These are phyloP conservation scores for Spencermartinsiella ligniputridi DNA, from an alignment of 1,139 yeast species.

Conservation along the genomic window DNA sequence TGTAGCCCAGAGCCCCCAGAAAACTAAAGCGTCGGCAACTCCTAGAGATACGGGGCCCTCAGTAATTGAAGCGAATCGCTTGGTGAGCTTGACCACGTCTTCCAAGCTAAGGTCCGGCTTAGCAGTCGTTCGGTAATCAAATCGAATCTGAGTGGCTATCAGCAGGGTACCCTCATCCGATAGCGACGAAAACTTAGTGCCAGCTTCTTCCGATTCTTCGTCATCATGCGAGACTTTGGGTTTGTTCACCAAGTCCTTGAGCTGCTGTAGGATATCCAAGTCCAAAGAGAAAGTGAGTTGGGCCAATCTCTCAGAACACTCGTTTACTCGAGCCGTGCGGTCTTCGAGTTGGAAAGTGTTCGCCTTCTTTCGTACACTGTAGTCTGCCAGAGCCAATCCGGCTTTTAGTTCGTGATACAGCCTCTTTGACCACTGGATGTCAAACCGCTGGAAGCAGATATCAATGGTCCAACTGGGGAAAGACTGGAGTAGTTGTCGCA, in stretches of 20 bases:
- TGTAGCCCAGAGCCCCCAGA: slow-evolving; percentile 42
- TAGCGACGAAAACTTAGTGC: slow-evolving; percentile 19
- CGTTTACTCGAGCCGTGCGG: slow-evolving; percentile 27
- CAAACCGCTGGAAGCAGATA: slow-evolving; percentile 34
- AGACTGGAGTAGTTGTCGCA: slow-evolving; percentile 41
- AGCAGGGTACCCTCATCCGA: slow-evolving; percentile 33
- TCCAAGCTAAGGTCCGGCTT: slow-evolving; percentile 19
- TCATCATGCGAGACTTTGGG: slow-evolving; percentile 4
- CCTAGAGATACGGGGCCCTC: slow-evolving; percentile 37
- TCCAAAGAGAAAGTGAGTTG: slow-evolving; percentile 61
- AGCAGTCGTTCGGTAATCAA: slow-evolving; percentile 23
- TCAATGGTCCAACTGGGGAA: slow-evolving; percentile 45
- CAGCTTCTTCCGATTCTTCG: slow-evolving; percentile 8
- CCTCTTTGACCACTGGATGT: slow-evolving; percentile 32
- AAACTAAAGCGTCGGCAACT: slow-evolving; percentile 38
- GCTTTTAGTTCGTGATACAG: slow-evolving; percentile 29
- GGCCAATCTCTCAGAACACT: slow-evolving; percentile 43
- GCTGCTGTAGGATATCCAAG: slow-evolving; percentile 45
- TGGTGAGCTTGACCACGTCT: slow-evolving; percentile 23
- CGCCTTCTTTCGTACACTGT: slow-evolving; percentile 15
- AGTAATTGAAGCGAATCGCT: slow-evolving; percentile 18
- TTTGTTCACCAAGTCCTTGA: slow-evolving; percentile 31
- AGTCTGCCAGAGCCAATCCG: slow-evolving; percentile 22
- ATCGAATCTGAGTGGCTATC: slow-evolving; percentile 32
- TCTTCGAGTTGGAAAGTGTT: slow-evolving; percentile 20